These are phyloP conservation scores for Kluyveromyces wickerhamii DNA, from an alignment of 805 yeast genomes.

Conservation along the genomic window DNA sequence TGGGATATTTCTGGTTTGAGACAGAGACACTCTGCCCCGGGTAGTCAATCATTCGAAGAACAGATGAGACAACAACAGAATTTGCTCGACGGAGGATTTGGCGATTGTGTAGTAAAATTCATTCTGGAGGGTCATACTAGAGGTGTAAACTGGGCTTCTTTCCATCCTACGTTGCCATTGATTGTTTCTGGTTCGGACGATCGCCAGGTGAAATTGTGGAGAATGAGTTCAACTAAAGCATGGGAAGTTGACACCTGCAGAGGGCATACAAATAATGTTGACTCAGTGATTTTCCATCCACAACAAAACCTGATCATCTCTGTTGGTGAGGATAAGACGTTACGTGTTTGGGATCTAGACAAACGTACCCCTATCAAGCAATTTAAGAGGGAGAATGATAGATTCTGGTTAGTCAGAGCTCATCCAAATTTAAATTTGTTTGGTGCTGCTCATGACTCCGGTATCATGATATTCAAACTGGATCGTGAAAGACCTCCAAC, in stretches of 20 bases:
- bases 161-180: slow-evolving; percentile 93
- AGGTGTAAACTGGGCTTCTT: slow-evolving; percentile 97
- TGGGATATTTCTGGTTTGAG: slow-evolving; percentile 97
- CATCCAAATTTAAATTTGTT: slow-evolving; percentile 89
- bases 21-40: slow-evolving; percentile 89
- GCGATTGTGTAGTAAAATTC: slow-evolving; percentile 91
- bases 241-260: slow-evolving; percentile 99
- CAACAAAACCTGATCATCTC: slow-evolving; percentile 86
- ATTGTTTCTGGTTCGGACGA: slow-evolving; percentile 96
- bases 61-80: slow-evolving; percentile 44
- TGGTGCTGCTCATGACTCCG: slow-evolving; percentile 95
- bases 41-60: slow-evolving; percentile 37
- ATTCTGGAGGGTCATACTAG: slow-evolving; percentile 97
- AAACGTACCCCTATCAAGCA: slow-evolving; percentile 89
- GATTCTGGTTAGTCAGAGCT: slow-evolving; percentile 87
- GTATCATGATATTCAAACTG: slow-evolving; percentile 95
- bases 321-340: slow-evolving; percentile 91
- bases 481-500: slow-evolving; percentile 86
- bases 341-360: slow-evolving; percentile 94
- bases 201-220: slow-evolving; percentile 90
- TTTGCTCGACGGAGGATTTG: slow-evolving; percentile 89
- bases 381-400: slow-evolving; percentile 86
- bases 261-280: slow-evolving; percentile 92
- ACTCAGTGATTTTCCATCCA: slow-evolving; percentile 87
- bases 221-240: slow-evolving; percentile 95